Conservation (phyloP, 2,329 filamentous ascomycete genomes). For the Raffaelea arxii region DNA sequence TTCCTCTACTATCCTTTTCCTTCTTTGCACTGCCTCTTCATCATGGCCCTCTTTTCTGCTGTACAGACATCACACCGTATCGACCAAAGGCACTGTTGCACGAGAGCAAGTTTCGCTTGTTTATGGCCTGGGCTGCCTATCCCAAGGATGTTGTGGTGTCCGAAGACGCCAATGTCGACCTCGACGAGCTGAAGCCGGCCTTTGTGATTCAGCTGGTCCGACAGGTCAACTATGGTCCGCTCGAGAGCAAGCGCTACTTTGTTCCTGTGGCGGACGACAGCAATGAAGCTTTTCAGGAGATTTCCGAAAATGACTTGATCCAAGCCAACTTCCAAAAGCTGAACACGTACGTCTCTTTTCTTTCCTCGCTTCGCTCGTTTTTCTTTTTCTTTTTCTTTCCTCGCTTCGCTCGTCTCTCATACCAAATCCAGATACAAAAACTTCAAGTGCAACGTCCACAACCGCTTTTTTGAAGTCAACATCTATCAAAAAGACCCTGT, state of each 20-base stretch:
- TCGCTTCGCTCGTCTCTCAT: not conserved
- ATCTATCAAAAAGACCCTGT: slow-evolving; percentile 36
- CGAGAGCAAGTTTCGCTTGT: slow-evolving; percentile 16
- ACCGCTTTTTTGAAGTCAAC: slow-evolving; percentile 39
- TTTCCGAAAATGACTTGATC: slow-evolving; percentile 27
- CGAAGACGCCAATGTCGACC: slow-evolving; percentile 1
- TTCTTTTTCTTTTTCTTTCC: not conserved
- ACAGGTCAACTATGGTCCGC: slow-evolving; percentile 33
- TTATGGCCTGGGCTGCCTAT: slow-evolving; percentile 22
- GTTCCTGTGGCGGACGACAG: slow-evolving; percentile 11
- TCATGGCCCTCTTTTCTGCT: slow-evolving; percentile 15
- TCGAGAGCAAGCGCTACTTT: slow-evolving; percentile 34
- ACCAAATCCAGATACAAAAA: slow-evolving; percentile 31
- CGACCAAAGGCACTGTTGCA: slow-evolving; percentile 16
- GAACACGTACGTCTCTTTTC: slow-evolving; percentile 25
- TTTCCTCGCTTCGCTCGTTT: not conserved
- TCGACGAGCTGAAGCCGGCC: slow-evolving; percentile 6
- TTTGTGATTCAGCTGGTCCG: slow-evolving; percentile 31
- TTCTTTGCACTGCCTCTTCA: not conserved
- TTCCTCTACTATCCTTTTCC: not conserved
- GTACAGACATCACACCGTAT: slow-evolving; percentile 14
- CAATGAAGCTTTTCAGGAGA: slow-evolving; percentile 20
- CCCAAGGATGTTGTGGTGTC: slow-evolving; percentile 10
- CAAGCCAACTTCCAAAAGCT: slow-evolving; percentile 32
- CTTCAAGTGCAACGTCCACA: slow-evolving; percentile 30